These are phyloP conservation scores for Ambrosia trifida DNA, from an alignment of 129 eudicot species.

Conservation along the genomic window DNA sequence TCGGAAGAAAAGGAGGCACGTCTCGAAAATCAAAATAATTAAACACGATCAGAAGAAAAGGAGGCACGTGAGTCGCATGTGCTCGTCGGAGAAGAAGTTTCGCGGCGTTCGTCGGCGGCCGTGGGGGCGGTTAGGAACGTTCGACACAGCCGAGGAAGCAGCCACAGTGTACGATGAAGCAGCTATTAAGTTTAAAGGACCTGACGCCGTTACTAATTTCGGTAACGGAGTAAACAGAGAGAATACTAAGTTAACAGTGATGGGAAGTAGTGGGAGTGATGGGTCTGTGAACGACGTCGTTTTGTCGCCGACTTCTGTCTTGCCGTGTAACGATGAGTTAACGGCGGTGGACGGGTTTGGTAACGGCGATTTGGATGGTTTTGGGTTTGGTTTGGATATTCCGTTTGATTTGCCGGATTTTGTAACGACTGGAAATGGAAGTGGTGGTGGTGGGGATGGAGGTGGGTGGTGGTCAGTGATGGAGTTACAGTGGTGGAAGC, in stretches of 20 bases:
- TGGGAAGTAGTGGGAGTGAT: constrained; percentile 5
- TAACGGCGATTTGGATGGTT: constrained; percentile 44
- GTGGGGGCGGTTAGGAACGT: constrained; percentile 73
- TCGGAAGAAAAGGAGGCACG: constrained; percentile 44
- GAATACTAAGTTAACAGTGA: neutral
- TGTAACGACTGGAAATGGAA: constrained; percentile 10
- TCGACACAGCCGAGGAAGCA: constrained; percentile 63
- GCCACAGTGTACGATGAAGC: constrained; percentile 63
- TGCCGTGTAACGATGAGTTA: constrained; percentile 32
- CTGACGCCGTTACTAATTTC: constrained; percentile 63
- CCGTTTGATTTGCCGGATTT: constrained; percentile 42
- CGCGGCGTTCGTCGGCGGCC: constrained; percentile 59
- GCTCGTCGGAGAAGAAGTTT: constrained; percentile 41
- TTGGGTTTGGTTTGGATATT: constrained; percentile 43
- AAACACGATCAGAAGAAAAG: constrained; percentile 10
- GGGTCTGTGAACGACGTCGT: constrained; percentile 25
- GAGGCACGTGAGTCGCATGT: neutral
- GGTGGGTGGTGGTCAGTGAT: no score
- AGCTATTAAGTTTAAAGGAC: constrained; percentile 55
- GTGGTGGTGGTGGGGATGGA: constrained; percentile 25
- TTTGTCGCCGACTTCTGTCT: constrained; percentile 62
- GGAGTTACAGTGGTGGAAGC: no score
- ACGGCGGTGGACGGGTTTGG: constrained; percentile 41
- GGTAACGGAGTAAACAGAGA: constrained; percentile 8
- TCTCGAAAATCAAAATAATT: constrained; percentile 35